Base-by-base conservation (phyloP, 192 early-diverging fungal genomes). In the Backusella macrospora region DNA sequence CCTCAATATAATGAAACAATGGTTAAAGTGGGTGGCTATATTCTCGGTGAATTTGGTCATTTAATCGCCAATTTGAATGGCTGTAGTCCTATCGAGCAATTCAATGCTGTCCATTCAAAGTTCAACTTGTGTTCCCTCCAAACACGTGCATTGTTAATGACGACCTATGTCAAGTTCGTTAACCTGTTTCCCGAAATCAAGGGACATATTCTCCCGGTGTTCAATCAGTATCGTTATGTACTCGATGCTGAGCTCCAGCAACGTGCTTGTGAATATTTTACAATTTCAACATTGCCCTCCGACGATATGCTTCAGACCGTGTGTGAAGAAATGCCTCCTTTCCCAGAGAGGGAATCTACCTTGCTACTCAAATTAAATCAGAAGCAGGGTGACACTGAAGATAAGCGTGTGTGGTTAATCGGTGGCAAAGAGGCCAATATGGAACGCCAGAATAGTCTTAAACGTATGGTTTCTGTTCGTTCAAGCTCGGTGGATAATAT, bases 181-280 rank as follows among this genome's bases (percentile, higher is more conserved):
- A 99, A 99, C 80, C 79, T 99, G 52, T 99, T 99, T 76, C 98
- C 98, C 2, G 98, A 99, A 80, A 96, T 99, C 80, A 96, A 96
- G 73, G 90, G 89, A 9, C 89, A 95, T 42, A 89, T 98, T 48
- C 71, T 97, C 55, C 81, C 88, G 2, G 92, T 99, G 9, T 94
- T 99, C 68, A 88, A 95, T 73, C 90, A 92, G 34, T 96, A 94
- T 73, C 89, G 92, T 21, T 87, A 92, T 65, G 96, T 95, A 1
- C 74, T 99, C 73, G 96, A 99, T 80, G 90, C 93, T 5, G 98
- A 99, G 85, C 80, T 99, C 55, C 97, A 99, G 83, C 97, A 99
- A 76, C 88, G 98, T 40, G 97, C 98, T 0, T 95, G 92, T 73
- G 98, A 99, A 83, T 99, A 99, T 82, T 88, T 97, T 52, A 86